Conservation (phyloP, 2,329 filamentous ascomycete genomes). For the Fusarium humuli region DNA sequence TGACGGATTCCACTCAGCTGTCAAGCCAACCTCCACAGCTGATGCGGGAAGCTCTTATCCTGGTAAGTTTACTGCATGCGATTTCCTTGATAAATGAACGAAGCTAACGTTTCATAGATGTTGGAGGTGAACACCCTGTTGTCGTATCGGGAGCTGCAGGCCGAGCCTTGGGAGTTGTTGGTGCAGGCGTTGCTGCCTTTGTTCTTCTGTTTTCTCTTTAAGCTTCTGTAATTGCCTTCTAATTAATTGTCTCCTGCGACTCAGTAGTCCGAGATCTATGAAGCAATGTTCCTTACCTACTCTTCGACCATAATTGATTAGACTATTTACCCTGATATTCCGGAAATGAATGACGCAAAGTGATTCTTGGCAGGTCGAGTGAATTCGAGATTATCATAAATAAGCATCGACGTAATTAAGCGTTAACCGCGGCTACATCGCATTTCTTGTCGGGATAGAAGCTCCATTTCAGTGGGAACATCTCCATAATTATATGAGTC, state of each 20-base stretch:
- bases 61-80: background rate
- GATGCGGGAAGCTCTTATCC: background rate
- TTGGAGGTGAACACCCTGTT: conserved; percentile 13
- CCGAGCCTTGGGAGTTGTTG: background rate
- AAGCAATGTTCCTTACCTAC: too few species aligned
- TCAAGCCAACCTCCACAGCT: conserved; percentile 1
- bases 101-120: background rate
- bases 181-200: background rate
- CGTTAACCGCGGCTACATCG: conserved; percentile 11
- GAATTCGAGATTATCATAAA: background rate
- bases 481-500: conserved; percentile 9
- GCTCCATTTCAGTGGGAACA: conserved; percentile 18
- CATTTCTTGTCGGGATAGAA: background rate
- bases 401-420: background rate
- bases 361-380: background rate
- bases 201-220: conserved; percentile 2
- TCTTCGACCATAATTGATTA: too few species aligned
- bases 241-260: background rate
- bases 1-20: conserved; percentile 6
- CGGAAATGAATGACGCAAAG: background rate
- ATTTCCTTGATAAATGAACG: background rate
- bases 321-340: background rate
- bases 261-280: too few species aligned
- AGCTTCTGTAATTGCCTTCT: background rate
- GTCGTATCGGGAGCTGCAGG: conserved; percentile 11